These are phyloP conservation scores for Yarrowia sp. DNA, from an alignment of 805 yeast genomes.

Conservation along the genomic window DNA sequence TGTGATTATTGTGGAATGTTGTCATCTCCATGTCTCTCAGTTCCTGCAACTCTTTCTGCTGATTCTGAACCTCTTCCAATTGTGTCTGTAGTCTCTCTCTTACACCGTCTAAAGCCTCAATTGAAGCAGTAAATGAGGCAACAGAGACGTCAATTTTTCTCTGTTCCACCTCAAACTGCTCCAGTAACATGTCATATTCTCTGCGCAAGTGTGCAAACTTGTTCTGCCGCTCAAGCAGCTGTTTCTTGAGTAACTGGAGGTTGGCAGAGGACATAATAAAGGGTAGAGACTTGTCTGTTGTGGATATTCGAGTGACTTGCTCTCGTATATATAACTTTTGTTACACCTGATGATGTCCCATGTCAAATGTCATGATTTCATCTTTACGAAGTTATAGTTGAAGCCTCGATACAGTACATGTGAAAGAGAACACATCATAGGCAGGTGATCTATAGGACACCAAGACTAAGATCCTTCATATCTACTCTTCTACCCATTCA, in stretches of 20 bases:
- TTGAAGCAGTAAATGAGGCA: background rate
- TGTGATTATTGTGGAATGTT: background rate
- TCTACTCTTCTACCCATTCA: no score
- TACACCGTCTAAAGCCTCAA: background rate
- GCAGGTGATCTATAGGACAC: no score
- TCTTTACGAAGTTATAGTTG: background rate
- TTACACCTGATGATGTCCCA: no score
- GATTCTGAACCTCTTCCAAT: background rate
- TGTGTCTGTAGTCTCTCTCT: background rate
- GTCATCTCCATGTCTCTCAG: background rate
- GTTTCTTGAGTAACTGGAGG: background rate
- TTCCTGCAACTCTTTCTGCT: background rate
- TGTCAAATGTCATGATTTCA: background rate
- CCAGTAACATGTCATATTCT: slow-evolving; percentile 6
- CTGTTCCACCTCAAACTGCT: background rate
- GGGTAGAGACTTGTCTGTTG: no score
- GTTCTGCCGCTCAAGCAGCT: slow-evolving; percentile 5
- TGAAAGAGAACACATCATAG: no score
- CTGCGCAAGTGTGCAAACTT: slow-evolving; percentile 4
- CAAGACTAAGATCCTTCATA: no score
- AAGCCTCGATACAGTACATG: no score
- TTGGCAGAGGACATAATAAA: background rate
- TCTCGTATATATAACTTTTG: no score
- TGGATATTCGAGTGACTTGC: no score
- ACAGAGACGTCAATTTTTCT: background rate